These are phyloP conservation scores for Aegilops speltoides DNA, from an alignment of 176 grass and related monocot species.

Conservation along the genomic window DNA sequence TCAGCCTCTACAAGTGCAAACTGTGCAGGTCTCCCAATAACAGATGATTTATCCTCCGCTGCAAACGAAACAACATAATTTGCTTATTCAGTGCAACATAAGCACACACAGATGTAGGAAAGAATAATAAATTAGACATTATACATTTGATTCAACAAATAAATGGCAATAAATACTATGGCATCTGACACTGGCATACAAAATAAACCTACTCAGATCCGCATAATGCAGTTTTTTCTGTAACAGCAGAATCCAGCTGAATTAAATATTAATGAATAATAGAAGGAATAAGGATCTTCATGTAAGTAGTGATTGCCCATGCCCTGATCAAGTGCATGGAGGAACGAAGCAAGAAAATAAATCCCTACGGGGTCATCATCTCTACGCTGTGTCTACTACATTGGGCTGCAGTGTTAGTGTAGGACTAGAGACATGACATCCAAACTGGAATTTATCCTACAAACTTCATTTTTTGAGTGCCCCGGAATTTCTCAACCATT, in stretches of 20 bases:
- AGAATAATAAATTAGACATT: neutral
- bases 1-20: constrained; percentile 82
- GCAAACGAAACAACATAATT: constrained; percentile 32
- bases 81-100: constrained; percentile 27
- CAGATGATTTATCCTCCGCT: constrained; percentile 69
- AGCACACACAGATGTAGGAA: neutral
- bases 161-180: neutral
- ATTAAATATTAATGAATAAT: constrained; percentile 28
- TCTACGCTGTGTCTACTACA: no score
- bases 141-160: constrained; percentile 16
- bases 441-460: constrained; percentile 19
- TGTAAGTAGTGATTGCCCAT: constrained; percentile 25
- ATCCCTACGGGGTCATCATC: no score
- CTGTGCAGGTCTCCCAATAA: constrained; percentile 66
- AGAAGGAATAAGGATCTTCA: neutral
- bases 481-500: constrained; percentile 17
- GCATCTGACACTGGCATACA: constrained; percentile 4
- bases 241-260: neutral
- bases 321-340: neutral
- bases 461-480: neutral
- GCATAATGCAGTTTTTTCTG: constrained; percentile 11
- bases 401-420: neutral
- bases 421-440: neutral
- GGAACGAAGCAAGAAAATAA: neutral
- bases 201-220: constrained; percentile 13